These are phyloP conservation scores for Cystofilobasidium bisporidii DNA, from an alignment of 768 basidiomycete species.

Conservation along the genomic window DNA sequence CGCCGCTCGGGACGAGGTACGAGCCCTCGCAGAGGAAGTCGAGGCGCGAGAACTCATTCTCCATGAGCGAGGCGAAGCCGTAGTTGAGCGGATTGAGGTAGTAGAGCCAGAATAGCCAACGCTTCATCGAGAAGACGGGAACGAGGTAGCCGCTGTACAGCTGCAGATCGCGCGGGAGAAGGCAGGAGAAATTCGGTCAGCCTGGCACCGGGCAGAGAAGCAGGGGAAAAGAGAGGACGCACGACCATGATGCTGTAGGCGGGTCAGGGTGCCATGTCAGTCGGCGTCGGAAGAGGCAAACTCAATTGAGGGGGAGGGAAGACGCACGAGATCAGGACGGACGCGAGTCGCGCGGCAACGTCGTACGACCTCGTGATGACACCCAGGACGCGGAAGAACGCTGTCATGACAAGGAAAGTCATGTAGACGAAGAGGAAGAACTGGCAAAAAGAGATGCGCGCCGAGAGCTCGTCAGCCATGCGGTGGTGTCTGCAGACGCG, in stretches of 20 bases:
- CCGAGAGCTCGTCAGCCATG: slow-evolving; percentile 29
- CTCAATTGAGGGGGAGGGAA: too few species aligned
- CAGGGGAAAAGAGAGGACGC: too few species aligned
- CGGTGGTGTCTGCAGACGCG: slow-evolving; percentile 23
- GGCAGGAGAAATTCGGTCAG: too few species aligned
- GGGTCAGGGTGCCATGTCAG: too few species aligned
- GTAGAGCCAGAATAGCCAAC: slow-evolving; percentile 18
- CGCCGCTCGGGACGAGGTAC: slow-evolving; percentile 20
- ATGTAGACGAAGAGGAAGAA: slow-evolving; percentile 28
- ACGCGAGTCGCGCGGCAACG: slow-evolving; percentile 29
- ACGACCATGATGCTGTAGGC: slow-evolving; percentile 30
- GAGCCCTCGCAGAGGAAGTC: slow-evolving; percentile 27
- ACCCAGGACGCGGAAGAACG: slow-evolving; percentile 28
- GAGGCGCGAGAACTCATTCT: slow-evolving; percentile 33
- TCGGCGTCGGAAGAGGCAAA: too few species aligned
- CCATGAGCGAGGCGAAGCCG: slow-evolving; percentile 34
- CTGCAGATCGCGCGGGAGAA: neutral
- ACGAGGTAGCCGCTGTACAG: slow-evolving; percentile 31
- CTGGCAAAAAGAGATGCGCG: neutral
- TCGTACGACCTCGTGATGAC: slow-evolving; percentile 19
- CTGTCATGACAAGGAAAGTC: slow-evolving; percentile 26
- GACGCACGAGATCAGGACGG: slow-evolving; percentile 28
- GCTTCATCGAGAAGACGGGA: slow-evolving; percentile 10
- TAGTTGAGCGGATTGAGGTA: slow-evolving; percentile 22
- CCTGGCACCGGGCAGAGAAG: too few species aligned